Base-by-base conservation (phyloP, 2,329 filamentous ascomycete species). In the Alternaria sp. region DNA sequence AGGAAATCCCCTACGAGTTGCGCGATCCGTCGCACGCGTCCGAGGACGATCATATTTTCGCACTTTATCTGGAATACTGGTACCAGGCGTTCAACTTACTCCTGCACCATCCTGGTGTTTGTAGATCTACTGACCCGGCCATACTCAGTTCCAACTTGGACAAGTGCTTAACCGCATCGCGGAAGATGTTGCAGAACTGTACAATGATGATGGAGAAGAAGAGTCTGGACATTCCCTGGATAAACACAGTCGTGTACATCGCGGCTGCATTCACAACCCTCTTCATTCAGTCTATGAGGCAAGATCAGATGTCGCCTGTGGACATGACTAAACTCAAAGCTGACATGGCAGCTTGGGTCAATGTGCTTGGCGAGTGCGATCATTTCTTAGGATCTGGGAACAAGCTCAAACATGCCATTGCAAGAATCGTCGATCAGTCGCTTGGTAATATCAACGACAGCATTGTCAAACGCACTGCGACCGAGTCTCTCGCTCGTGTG, bases 171-270 rank as follows among this genome's bases (percentile, higher is more conserved):
- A 85, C 89, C 50, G 87, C 87, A 10, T 86, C 90, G 6, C 84
- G 85, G 48, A 85, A 89, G 62, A 87, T 93, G 78, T 81, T 94
- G 3, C 81, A 83, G 22, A 83, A 85, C 27, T 86, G 89, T 6
- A 82, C 83, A 22, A 82, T 87, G 54, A 78, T 94, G 49, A 85
- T 87, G 59, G 84, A 84, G 66, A 81, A 89, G 59, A 91, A 90
- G 71, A 88, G 87, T 45, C 80, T 94, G 4, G 92, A 94, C 71
- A 92, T 90, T 1, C 92, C 91, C 1, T 94, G 91, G 90, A 91
- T 92, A 69, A 89, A 90, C 49, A 84, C 88, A 50, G 89, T 91
- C 0, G 85, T 92, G 6, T 92, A 92, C 71, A 84, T 92, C 12
- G 87, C 90, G 44, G 90, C 90, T 27, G 89, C 92, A 58, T 92